These are phyloP conservation scores for Plantago major DNA, from an alignment of 257 asterid genomes.

Conservation along the genomic window DNA sequence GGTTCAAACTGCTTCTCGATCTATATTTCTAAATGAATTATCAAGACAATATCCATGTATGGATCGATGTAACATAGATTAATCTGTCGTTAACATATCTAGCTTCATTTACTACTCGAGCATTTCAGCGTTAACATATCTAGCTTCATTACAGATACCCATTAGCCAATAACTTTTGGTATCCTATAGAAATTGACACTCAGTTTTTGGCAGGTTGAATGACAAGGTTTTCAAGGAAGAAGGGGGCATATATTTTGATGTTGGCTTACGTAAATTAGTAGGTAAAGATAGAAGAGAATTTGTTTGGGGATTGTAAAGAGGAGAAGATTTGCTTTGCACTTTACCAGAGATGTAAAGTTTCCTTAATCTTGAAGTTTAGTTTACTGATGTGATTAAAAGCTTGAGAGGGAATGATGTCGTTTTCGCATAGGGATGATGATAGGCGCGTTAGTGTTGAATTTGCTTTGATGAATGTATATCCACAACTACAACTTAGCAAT, in stretches of 20 bases:
- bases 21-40: too few species aligned
- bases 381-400: not conserved
- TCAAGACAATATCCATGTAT: too few species aligned
- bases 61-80: too few species aligned
- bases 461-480: constrained; percentile 20
- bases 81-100: too few species aligned
- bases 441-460: constrained; percentile 19
- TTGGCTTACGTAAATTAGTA: constrained; percentile 7
- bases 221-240: constrained; percentile 4
- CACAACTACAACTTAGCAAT: constrained; percentile 20
- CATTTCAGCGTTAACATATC: too few species aligned
- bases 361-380: constrained; percentile 37
- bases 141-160: too few species aligned
- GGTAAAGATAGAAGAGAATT: constrained; percentile 1
- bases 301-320: constrained; percentile 24
- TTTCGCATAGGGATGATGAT: constrained; percentile 20
- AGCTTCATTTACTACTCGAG: too few species aligned
- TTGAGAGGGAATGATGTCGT: constrained; percentile 21
- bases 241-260: constrained; percentile 12
- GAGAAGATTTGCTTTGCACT: constrained; percentile 23
- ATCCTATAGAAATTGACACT: too few species aligned
- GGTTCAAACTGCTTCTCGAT: too few species aligned
- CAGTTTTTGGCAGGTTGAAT: constrained; percentile 11
- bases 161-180: too few species aligned
- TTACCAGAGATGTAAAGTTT: constrained; percentile 21